Evolutionary conservation across 306 rosid genomes (phyloP), one percentile per base, ranked within the genome.

Genomic region (Ochetophila trinervis): DNA sequence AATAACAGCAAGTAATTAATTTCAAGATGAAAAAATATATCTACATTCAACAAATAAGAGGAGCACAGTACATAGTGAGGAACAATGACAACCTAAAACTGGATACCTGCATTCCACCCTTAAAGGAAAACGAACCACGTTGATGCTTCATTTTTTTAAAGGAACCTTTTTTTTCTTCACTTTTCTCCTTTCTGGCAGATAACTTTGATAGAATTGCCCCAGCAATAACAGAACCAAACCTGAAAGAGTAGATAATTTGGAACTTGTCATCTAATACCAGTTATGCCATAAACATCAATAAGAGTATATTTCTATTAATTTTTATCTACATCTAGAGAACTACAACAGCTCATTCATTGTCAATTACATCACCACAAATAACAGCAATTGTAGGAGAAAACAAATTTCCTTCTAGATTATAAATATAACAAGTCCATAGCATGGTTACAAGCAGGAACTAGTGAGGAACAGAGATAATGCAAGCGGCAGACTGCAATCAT

Each of bases 81-180:
- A 66, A 58, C 67, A 58, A 73, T 66, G 49, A 67, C 63, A 63
- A 18, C 40, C 47, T 20, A 42, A 60, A 14, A 34, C 8, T 20
- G 44, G 32, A 63, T 74, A 89, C 98, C 96, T 89, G 96, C 98
- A 92, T 92, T 65, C 98, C 98, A 76, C 95, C 90, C 44, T 69
- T 79, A 74, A 92, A 92, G 58, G 98, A 89, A 84, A 92, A 92
- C 53, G 98, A 92, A 76, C 98, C 98, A 17, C 77, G 85, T 53
- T 59, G 82, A 22, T 16, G 83, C 81, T 89, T 87, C 74, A 70
- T 73, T 71, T 74, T 79, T 66, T 63, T 75, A 27, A 48, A 20
- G 53, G 80, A 65, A 51, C 44, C 72, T 49, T 73, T 85, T 30
- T 62, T 74, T 74, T 77, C 80, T 76, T 65, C 77, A 66, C 71